Base-by-base conservation (phyloP, 208 protist genomes). In the Strigomonas culicis region DNA sequence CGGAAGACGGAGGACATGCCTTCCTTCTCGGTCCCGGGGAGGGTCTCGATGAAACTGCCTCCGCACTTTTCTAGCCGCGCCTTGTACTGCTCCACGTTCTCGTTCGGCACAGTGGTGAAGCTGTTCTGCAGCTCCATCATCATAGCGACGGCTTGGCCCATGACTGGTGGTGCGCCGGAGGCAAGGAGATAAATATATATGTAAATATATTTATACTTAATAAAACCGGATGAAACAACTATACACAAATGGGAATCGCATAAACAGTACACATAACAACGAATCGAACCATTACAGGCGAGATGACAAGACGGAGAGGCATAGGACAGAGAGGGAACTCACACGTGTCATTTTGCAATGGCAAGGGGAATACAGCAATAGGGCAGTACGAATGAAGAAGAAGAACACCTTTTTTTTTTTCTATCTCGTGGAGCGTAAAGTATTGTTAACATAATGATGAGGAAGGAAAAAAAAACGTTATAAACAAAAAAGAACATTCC, bases 281-380 rank as follows among this genome's bases (percentile, higher is more conserved):
- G n/a, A n/a, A n/a, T n/a, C n/a, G n/a, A n/a, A n/a, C n/a, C n/a
- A n/a, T n/a, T n/a, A n/a, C n/a, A n/a, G n/a, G n/a, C n/a, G n/a
- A n/a, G n/a, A n/a, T n/a, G n/a, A n/a, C n/a, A n/a, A n/a, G n/a
- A 31, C 47, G 46, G 77, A 66, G 39, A 75, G 72, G 66, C 86
- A 90, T n/a, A n/a, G n/a, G n/a, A n/a, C n/a, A n/a, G n/a, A n/a
- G n/a, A n/a, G n/a, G n/a, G n/a, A n/a, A n/a, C n/a, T n/a, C n/a
- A n/a, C n/a, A n/a, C n/a, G n/a, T n/a, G n/a, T n/a, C n/a, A n/a
- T n/a, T n/a, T 24, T 56, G 7, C 8, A 21, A 17, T 4, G 30
- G 13, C n/a, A n/a, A n/a, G n/a, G n/a, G 13, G 44, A 66, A 27
- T 32, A 13, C 36, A 21, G 53, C 10, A 10, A 63, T 41, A 58